Evolutionary conservation across 1,284 basidiomycete species (phyloP).

Genomic region (Moesziomyces antarcticus): DNA sequence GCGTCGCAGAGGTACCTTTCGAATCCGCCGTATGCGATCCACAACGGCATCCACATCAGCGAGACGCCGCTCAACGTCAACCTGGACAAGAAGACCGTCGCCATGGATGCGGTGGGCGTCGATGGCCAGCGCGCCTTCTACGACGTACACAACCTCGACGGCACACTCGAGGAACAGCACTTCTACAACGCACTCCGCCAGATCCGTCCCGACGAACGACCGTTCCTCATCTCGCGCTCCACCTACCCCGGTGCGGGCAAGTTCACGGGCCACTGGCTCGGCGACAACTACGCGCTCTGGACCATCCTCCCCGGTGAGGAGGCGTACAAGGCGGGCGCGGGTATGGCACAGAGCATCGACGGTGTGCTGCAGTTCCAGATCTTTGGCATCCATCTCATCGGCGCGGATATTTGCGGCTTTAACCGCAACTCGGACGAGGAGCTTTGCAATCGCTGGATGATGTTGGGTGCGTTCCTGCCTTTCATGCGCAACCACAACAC

Average conservation of each 20-base stretch:
- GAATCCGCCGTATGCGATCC: constrained; percentile 75
- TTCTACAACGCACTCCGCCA: constrained; percentile 39
- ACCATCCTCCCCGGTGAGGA: constrained; percentile 69
- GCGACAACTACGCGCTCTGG: constrained; percentile 77
- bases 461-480: constrained; percentile 44
- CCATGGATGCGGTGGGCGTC: constrained; percentile 69
- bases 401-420: constrained; percentile 54
- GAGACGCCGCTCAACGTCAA: constrained; percentile 71
- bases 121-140: constrained; percentile 32
- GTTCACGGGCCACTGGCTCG: constrained; percentile 69
- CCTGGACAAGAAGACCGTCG: constrained; percentile 60
- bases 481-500: constrained; percentile 57
- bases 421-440: constrained; percentile 77
- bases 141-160: constrained; percentile 67
- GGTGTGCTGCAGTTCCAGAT: constrained; percentile 81
- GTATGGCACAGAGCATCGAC: constrained; percentile 73
- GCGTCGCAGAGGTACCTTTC: constrained; percentile 39
- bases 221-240: constrained; percentile 54
- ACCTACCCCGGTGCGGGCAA: constrained; percentile 55
- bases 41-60: constrained; percentile 72
- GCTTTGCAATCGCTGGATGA: constrained; percentile 73
- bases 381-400: constrained; percentile 54
- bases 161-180: constrained; percentile 37
- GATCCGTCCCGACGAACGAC: constrained; percentile 47
- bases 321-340: constrained; percentile 42